Evolutionary conservation across 768 basidiomycete genomes (phyloP).

Genomic region (Neoboletus magnificus): DNA sequence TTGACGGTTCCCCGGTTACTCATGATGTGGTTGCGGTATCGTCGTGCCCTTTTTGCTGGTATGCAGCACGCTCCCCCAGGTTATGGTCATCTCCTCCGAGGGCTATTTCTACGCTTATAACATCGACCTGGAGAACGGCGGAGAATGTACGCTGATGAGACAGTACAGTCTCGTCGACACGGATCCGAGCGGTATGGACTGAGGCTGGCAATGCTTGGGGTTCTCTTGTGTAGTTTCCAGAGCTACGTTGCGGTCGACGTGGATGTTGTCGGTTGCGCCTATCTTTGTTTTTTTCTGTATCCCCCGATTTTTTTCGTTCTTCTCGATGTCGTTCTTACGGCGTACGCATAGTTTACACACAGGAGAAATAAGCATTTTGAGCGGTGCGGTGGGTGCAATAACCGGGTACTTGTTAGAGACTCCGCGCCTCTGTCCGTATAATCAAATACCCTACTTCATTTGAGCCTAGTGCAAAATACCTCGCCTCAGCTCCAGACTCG

Average conservation of each 20-base stretch:
- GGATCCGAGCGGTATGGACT: slow-evolving; percentile 25
- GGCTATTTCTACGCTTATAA: slow-evolving; percentile 95
- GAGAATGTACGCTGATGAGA: slow-evolving; percentile 93
- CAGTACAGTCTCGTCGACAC: slow-evolving; percentile 61
- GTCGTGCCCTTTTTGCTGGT: not conserved
- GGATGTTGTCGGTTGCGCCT: not conserved
- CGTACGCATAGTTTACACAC: not conserved
- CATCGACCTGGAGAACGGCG: slow-evolving; percentile 94
- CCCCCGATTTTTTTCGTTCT: not conserved
- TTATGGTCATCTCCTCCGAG: slow-evolving; percentile 95
- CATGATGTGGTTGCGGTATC: not conserved
- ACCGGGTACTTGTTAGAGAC: too few species aligned
- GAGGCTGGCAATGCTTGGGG: slow-evolving; percentile 17
- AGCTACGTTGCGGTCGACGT: not conserved
- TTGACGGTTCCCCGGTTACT: not conserved
- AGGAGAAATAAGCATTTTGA: not conserved
- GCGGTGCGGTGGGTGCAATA: not conserved
- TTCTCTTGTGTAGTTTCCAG: not conserved
- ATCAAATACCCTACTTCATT: too few species aligned
- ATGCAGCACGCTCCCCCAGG: slow-evolving; percentile 84
- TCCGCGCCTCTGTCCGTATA: too few species aligned
- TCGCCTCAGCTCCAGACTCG: too few species aligned
- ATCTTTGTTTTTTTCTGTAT: not conserved
- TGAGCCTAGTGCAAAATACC: too few species aligned
- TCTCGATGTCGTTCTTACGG: not conserved